Percentiles rank a stretch among this genome's conserved stretches.
Evolutionary conservation across 2,329 filamentous ascomycete species (phyloP).

Genomic region (Curvularia lunata): DNA sequence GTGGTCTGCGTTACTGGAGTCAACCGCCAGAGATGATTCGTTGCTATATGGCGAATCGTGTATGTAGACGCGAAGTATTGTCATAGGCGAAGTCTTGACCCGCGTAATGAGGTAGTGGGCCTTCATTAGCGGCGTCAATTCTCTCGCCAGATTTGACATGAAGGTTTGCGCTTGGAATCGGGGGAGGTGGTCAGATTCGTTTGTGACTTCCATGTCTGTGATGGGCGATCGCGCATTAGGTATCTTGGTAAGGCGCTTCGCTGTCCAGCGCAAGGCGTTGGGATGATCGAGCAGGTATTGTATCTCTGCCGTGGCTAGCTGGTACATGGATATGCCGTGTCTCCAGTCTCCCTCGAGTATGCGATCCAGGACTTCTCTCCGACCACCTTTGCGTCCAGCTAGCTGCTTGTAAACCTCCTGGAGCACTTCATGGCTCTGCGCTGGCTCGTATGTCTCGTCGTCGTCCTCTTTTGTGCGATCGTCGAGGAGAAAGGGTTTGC

Average conservation of each 20-base stretch:
- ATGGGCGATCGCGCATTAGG: conserved; percentile 34
- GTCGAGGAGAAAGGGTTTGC: conserved; percentile 62
- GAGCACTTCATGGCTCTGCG: conserved; percentile 69
- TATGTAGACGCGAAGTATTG: conserved; percentile 79
- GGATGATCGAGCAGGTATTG: conserved; percentile 62
- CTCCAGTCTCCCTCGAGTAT: conserved; percentile 65
- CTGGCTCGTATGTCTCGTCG: conserved; percentile 71
- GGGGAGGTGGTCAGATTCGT: conserved; percentile 58
- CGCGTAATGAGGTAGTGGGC: conserved; percentile 81
- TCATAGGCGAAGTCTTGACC: conserved; percentile 70
- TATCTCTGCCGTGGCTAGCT: conserved; percentile 62
- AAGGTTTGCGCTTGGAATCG: conserved; percentile 83
- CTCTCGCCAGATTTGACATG: conserved; percentile 73
- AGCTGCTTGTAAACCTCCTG: conserved; percentile 57
- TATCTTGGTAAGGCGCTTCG: conserved; percentile 54
- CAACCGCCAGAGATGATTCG: conserved; percentile 48
- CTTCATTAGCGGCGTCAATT: conserved; percentile 79
- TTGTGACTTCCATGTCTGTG: conserved; percentile 48
- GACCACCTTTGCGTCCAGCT: conserved; percentile 55
- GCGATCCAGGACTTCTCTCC: conserved; percentile 62
- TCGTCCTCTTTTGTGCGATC: conserved; percentile 56
- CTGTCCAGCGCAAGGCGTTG: conserved; percentile 60
- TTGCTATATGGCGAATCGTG: conserved; percentile 80
- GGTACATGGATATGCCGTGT: conserved; percentile 60
- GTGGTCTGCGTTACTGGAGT: conserved; percentile 57